Evolutionary conservation across 371 early-diverging fungal species (phyloP), one percentile per base, ranked within the genome.

Genomic region (Rhizopus stolonifer): DNA sequence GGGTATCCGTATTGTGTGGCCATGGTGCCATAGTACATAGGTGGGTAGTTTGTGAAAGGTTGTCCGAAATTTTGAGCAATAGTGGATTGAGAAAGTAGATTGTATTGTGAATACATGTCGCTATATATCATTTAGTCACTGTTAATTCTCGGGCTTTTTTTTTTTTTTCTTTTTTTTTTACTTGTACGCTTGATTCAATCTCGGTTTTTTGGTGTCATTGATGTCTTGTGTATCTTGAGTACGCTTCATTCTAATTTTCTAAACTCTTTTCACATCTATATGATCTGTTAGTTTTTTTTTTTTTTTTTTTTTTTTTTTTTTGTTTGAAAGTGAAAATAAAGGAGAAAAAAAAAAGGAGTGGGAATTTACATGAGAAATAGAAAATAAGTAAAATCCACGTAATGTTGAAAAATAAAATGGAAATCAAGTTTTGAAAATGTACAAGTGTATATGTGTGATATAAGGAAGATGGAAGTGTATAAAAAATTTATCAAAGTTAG

Each of bases 41-140:
- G 46, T 6, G 48, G 19, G 3, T 61, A 54, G 26, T 59, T 54
- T n/a, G 15, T 29, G 15, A 53, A 63, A 7, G 65, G 60, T 36
- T 59, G 59, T n/a, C 21, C 36, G 15, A 53, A 63, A 0, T 38
- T 49, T n/a, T 45, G 53, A 25, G 55, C 47, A n/a, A 52, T 18
- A 21, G 42, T 38, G 21, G 29, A 57, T 38, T 60, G 65, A 31
- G 44, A 36, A 47, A 64, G 57, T 33, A 50, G 26, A 19, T 54
- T 51, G 32, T 67, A 67, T 44, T 67, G 68, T 36, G 64, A 50
- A 45, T 67, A 67, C 0, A 57, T 17, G 38, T 67, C 67, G 40
- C 67, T 66, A 47, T 39, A 36, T n/a, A n/a, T n/a, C 11, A 50
- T 18, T 8, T 31, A 13, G 6, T 15, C n/a, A 29, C 29, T 25